Conservation (phyloP, 2,329 filamentous ascomycete species). For the Chaetomiaceae sp. region DNA sequence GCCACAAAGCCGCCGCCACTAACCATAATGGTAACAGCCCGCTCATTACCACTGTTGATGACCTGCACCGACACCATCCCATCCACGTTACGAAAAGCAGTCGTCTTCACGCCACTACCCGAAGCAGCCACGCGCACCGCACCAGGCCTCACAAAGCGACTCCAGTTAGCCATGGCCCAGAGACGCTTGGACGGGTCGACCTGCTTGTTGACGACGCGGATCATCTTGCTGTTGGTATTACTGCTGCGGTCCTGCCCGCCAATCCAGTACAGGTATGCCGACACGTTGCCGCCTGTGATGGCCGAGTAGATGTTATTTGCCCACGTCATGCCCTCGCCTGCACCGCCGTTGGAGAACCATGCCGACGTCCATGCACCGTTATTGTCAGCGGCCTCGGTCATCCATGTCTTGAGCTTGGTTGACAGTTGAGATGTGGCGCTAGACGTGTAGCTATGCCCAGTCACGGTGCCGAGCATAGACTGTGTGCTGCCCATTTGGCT, state of each 20-base stretch:
- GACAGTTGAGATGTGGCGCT: slow-evolving; percentile 34
- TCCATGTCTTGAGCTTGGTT: slow-evolving; percentile 40
- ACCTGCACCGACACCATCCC: slow-evolving; percentile 31
- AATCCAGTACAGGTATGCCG: slow-evolving; percentile 49
- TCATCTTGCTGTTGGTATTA: slow-evolving; percentile 30
- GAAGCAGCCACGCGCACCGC: slow-evolving; percentile 28
- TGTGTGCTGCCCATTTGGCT: slow-evolving; percentile 37
- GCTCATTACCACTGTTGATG: slow-evolving; percentile 25
- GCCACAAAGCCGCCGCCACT: too few species aligned
- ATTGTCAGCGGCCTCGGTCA: slow-evolving; percentile 45
- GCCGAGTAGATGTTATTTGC: slow-evolving; percentile 50
- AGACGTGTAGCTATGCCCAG: slow-evolving; percentile 40
- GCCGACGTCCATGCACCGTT: slow-evolving; percentile 36
- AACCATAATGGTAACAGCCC: background rate
- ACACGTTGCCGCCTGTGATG: slow-evolving; percentile 45
- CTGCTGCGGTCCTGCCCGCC: slow-evolving; percentile 26
- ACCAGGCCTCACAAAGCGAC: slow-evolving; percentile 30
- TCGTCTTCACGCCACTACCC: slow-evolving; percentile 22
- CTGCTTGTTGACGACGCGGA: slow-evolving; percentile 23
- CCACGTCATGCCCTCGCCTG: slow-evolving; percentile 52
- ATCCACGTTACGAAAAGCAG: slow-evolving; percentile 34
- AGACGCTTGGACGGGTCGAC: slow-evolving; percentile 29
- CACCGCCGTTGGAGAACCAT: slow-evolving; percentile 43
- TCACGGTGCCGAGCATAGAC: slow-evolving; percentile 37
- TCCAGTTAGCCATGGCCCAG: slow-evolving; percentile 32